Percentiles rank a stretch among this genome's conserved stretches.
These are phyloP conservation scores for Sugiyamaella paludigena DNA, from an alignment of 1,139 yeast genomes.

Conservation along the genomic window DNA sequence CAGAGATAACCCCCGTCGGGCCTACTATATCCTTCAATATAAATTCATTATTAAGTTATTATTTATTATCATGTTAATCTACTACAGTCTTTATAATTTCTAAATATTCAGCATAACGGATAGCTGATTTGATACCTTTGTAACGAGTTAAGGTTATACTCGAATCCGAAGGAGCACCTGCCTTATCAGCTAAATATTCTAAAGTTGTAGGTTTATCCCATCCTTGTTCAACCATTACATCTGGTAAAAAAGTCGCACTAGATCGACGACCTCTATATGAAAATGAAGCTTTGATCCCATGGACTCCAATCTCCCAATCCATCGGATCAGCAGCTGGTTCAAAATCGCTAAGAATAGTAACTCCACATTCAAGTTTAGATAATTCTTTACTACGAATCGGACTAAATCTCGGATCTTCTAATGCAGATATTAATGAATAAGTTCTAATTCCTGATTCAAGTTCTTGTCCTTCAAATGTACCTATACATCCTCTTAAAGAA, in stretches of 20 bases:
- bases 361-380: slow-evolving; percentile 48
- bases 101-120: slow-evolving; percentile 33
- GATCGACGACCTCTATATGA: slow-evolving; percentile 36
- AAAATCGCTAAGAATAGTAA: slow-evolving; percentile 66
- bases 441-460: slow-evolving; percentile 57
- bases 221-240: slow-evolving; percentile 83
- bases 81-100: slow-evolving; percentile 7
- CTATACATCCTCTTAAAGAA: slow-evolving; percentile 87
- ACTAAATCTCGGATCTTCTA: slow-evolving; percentile 72
- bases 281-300: slow-evolving; percentile 70
- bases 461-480: slow-evolving; percentile 60
- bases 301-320: slow-evolving; percentile 80
- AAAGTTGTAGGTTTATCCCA: slow-evolving; percentile 79
- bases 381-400: slow-evolving; percentile 63
- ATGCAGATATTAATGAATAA: slow-evolving; percentile 67
- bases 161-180: slow-evolving; percentile 45
- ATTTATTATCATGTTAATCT: too few relatives aligned
- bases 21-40: too few relatives aligned
- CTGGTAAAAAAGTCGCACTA: slow-evolving; percentile 83
- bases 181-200: slow-evolving; percentile 66
- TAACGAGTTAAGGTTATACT: slow-evolving; percentile 36
- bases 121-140: slow-evolving; percentile 35
- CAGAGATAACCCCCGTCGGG: too few relatives aligned
- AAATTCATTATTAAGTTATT: too few relatives aligned
- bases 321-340: slow-evolving; percentile 48